These are phyloP conservation scores for Golubevia pallescens DNA, from an alignment of 1,284 basidiomycete genomes.

Conservation along the genomic window DNA sequence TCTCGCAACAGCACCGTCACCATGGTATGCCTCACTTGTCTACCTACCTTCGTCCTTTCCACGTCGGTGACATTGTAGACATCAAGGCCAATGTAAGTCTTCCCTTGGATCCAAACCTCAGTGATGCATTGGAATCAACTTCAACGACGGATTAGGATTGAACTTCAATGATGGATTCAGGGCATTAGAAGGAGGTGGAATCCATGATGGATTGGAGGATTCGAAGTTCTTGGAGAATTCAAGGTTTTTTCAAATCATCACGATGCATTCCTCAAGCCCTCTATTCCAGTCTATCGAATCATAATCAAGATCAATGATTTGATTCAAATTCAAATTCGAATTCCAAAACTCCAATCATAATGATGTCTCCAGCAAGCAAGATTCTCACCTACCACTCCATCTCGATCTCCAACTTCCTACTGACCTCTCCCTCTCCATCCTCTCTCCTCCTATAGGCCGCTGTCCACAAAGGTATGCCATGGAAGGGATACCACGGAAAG, in stretches of 20 bases:
- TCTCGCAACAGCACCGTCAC: slow-evolving; percentile 61
- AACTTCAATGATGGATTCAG: background rate
- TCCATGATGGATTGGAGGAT: too few relatives aligned
- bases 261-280: too few relatives aligned
- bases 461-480: slow-evolving; percentile 65
- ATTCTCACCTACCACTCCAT: too few relatives aligned
- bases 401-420: too few relatives aligned
- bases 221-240: background rate
- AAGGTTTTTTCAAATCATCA: background rate
- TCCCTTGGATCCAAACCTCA: background rate
- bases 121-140: background rate
- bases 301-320: too few relatives aligned
- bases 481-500: slow-evolving; percentile 64
- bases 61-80: slow-evolving; percentile 64
- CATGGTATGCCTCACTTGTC: slow-evolving; percentile 62
- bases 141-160: background rate
- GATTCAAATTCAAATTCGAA: too few relatives aligned
- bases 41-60: slow-evolving; percentile 62
- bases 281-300: too few relatives aligned
- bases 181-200: background rate
- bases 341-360: too few relatives aligned
- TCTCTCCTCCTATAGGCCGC: slow-evolving; percentile 16
- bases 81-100: slow-evolving; percentile 55
- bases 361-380: too few relatives aligned
- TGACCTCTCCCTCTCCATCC: background rate